Conservation (phyloP, 768 basidiomycete species). For the Boletus subparvulus region DNA sequence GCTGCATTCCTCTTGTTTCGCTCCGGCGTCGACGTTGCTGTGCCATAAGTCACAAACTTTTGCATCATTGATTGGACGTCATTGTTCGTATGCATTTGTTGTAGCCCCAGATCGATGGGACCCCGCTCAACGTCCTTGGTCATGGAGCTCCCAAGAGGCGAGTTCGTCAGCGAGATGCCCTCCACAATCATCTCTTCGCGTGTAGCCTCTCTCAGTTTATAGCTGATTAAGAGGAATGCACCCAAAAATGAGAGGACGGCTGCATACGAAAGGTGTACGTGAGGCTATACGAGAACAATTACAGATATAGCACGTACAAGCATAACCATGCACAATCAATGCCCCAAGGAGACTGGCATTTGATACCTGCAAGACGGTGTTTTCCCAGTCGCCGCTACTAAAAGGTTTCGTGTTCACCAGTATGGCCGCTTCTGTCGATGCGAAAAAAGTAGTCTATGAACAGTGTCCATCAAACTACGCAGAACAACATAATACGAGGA, state of each 20-base stretch:
- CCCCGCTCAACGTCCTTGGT: constrained; percentile 17
- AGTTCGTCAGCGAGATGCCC: constrained; percentile 24
- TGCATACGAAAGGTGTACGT: constrained; percentile 1
- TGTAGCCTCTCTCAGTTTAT: constrained; percentile 54
- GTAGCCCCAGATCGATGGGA: background rate
- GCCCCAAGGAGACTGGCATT: constrained; percentile 52
- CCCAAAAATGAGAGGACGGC: constrained; percentile 52
- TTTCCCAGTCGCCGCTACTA: constrained; percentile 6
- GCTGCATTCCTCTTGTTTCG: background rate
- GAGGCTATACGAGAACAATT: background rate
- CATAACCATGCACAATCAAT: constrained; percentile 53
- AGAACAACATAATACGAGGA: background rate
- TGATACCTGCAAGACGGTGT: constrained; percentile 30
- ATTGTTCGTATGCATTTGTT: background rate
- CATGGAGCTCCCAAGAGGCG: constrained; percentile 15
- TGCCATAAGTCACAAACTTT: background rate
- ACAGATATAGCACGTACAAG: constrained; percentile 36
- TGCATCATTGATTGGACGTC: background rate
- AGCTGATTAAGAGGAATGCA: constrained; percentile 55
- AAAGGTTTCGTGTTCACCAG: constrained; percentile 43
- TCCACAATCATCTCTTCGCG: constrained; percentile 45
- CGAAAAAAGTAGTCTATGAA: constrained; percentile 59
- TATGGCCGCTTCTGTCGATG: constrained; percentile 54
- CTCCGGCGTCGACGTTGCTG: background rate
- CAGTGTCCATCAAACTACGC: background rate